A percentile compares a stretch with the other conserved stretches of the same genome.
Conservation (phyloP, 805 yeast species). For the Lipomyces oligophaga region DNA sequence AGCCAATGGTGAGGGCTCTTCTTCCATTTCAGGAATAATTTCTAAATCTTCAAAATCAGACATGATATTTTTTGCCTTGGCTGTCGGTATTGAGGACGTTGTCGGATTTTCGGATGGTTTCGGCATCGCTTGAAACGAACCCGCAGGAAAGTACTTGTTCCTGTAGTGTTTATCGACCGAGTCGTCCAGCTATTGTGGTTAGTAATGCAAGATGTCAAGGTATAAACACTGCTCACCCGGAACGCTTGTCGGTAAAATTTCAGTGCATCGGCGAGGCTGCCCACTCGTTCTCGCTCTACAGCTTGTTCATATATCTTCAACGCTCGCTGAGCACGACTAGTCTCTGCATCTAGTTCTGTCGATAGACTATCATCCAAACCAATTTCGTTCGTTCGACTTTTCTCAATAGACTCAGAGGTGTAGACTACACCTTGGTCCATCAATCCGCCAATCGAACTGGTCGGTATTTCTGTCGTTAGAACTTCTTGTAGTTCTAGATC, state of each 20-base stretch:
- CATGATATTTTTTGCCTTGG: slow-evolving; percentile 2
- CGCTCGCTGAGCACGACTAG: slow-evolving; percentile 41
- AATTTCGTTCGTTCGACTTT: slow-evolving; percentile 3
- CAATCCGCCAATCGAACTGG: not conserved
- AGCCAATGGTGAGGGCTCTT: slow-evolving; percentile 20
- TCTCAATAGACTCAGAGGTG: not conserved
- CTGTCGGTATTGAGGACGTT: slow-evolving; percentile 16
- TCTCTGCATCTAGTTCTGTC: not conserved
- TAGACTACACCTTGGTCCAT: not conserved
- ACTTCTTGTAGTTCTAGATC: slow-evolving; percentile 24
- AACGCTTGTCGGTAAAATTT: slow-evolving; percentile 67
- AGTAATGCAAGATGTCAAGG: not conserved
- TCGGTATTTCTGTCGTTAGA: no score
- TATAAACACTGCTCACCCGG: slow-evolving; percentile 42
- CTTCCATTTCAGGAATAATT: slow-evolving; percentile 24
- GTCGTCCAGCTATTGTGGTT: slow-evolving; percentile 33
- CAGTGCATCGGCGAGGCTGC: slow-evolving; percentile 80
- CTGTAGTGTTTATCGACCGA: slow-evolving; percentile 69
- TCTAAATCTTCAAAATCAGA: slow-evolving; percentile 15
- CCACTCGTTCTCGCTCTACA: slow-evolving; percentile 64
- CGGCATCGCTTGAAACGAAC: slow-evolving; percentile 16
- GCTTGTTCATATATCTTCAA: slow-evolving; percentile 65
- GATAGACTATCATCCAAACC: not conserved
- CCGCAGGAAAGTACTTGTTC: slow-evolving; percentile 37
- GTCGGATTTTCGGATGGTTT: slow-evolving; percentile 18